phyloP scores from a whole-genome alignment of 148 eudicot species.

The Cornus florida region DNA sequence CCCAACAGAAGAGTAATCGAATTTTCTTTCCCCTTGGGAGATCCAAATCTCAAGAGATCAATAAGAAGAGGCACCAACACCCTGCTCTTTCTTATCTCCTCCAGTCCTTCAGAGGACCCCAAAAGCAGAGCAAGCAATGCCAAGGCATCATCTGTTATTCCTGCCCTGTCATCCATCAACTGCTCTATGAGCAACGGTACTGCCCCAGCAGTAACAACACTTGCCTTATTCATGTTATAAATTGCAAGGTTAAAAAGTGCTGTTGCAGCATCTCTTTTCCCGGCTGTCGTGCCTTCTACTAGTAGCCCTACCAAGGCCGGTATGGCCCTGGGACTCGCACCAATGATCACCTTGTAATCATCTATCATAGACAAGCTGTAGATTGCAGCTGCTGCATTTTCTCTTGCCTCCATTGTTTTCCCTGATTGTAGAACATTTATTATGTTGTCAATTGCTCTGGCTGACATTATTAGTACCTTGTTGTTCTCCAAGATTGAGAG shows the following conservation, averaged over 20 bases:
- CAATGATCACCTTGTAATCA: slow-evolving; percentile 51
- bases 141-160: slow-evolving; percentile 66
- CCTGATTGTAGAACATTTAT: slow-evolving; percentile 42
- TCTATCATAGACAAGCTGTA: slow-evolving; percentile 55
- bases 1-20: slow-evolving; percentile 50
- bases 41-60: slow-evolving; percentile 54
- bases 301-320: slow-evolving; percentile 42
- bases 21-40: slow-evolving; percentile 56
- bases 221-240: slow-evolving; percentile 32
- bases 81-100: slow-evolving; percentile 39
- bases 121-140: slow-evolving; percentile 46
- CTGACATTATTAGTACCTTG: slow-evolving; percentile 49
- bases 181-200: slow-evolving; percentile 52
- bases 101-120: slow-evolving; percentile 52
- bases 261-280: slow-evolving; percentile 63
- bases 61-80: slow-evolving; percentile 43
- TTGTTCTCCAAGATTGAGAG: slow-evolving; percentile 58
- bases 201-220: slow-evolving; percentile 39
- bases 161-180: slow-evolving; percentile 60
- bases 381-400: slow-evolving; percentile 65
- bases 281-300: slow-evolving; percentile 46
- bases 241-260: slow-evolving; percentile 60
- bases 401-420: slow-evolving; percentile 55
- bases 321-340: slow-evolving; percentile 44
- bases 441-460: slow-evolving; percentile 49